Base-by-base conservation (phyloP, 2,329 filamentous ascomycete species). In the Rhytidhysteron rufulum region DNA sequence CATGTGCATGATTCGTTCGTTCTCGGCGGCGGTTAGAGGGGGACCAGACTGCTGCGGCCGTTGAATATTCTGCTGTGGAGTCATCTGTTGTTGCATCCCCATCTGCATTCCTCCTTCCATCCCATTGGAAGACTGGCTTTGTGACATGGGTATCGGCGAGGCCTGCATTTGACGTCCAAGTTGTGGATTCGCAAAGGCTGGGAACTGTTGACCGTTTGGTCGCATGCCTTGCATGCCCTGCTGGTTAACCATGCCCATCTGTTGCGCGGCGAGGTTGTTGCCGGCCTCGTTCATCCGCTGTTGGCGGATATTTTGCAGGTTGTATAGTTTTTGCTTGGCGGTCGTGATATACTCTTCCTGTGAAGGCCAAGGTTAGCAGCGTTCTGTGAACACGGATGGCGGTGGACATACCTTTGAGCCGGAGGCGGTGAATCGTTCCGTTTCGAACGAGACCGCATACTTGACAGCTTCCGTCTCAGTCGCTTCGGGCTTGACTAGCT, bases 151-250 rank as follows among this genome's bases (percentile, higher is more conserved):
- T 32, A 78, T 71, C 1, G 73, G 68, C 2, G 74, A 75, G 4
- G 68, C 55, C 47, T 77, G 75, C 66, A 77, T 70, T 18, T 63
- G 71, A 17, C 69, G 70, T 40, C 70, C 72, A 45, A 76, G 65
- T 42, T 75, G 73, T 16, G 71, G 66, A 37, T 65, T 64, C 10
- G 71, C 67, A 43, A 76, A 75, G 25, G 53, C 55, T 13, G 57
- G 58, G 45, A 70, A 67, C 39, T 70, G 69, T 39, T 67, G 66
- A 22, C 66, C 60, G 44, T 68, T 69, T 43, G 60, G 63, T 5
- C 60, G 47, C 11, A 49, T 54, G 24, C 47, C 51, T 34, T 65
- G 64, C 37, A 60, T 56, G 20, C 56, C 58, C 24, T 55, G 53
- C 42, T 64, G 63, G 20, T 51, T 54, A 56, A 63, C 60, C 54